Base-by-base conservation (phyloP, 2,329 filamentous ascomycete genomes). In the Aspergillus sp. region DNA sequence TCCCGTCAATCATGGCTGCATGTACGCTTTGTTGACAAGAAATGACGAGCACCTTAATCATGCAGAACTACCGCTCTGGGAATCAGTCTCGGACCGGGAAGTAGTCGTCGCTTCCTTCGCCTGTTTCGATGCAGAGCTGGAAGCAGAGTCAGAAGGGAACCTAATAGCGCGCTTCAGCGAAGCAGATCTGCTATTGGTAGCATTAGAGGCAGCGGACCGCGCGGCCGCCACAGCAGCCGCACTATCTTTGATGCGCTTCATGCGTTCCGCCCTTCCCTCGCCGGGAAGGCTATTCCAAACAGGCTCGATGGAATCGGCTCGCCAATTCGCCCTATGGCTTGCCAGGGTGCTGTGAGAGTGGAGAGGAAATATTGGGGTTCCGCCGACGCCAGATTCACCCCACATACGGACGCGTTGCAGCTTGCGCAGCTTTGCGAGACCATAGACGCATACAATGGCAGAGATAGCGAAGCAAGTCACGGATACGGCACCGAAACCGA, bases 351-450 rank as follows among this genome's bases (percentile, higher is more conserved):
- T 61, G 39, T 57, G 62, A 47, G 66, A 19, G 24, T 68, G 64
- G 27, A 71, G 62, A 8, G 67, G 69, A 23, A 65, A 66, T 47
- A 71, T 66, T 35, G 66, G 68, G 11, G 59, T 53, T 44, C 67
- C 65, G 17, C 75, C 73, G 56, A 68, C 70, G 51, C 80, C 80
- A 1, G 77, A 75, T 68, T 85, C 83, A 44, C 85, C 86, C 82
- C 85, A 93, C 91, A 97, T 96, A 70, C 89, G 90, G 62, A 97
- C 87, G 60, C 91, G 85, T 79, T 96, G 91, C 24, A 96, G 90
- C 71, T 89, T 90, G 63, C 90, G 86, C 62, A 99, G 83, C 75
- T 91, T 96, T 52, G 83, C 82, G 48, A 98, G 82, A 5, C 95
- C 93, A 75, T 93, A 96, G 67, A 85, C 84, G 77, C 90, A 93